Evolutionary conservation across 768 basidiomycete species (phyloP).

Genomic region (Ramaria sp.): DNA sequence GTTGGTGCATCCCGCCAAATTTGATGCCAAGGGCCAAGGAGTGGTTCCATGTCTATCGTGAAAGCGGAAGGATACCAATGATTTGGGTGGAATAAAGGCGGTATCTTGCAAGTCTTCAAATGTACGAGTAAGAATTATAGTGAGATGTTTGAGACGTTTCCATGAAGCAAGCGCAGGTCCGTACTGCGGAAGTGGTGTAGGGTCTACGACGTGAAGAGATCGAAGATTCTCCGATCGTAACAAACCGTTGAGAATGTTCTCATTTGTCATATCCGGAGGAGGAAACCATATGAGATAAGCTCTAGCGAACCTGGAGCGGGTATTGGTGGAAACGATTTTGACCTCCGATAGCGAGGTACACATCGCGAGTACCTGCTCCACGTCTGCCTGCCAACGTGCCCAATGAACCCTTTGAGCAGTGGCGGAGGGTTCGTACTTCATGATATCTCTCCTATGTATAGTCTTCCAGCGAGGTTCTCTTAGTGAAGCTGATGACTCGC

Average conservation of each 20-base stretch:
- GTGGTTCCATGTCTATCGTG: slow-evolving; percentile 2
- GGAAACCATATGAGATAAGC: slow-evolving; percentile 9
- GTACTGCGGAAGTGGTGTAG: slow-evolving; percentile 12
- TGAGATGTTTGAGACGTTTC: slow-evolving; percentile 4
- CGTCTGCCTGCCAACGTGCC: slow-evolving; percentile 11
- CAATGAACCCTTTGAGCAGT: slow-evolving; percentile 13
- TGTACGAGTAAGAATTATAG: slow-evolving; percentile 7
- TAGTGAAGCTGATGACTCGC: background rate
- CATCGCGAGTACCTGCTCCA: slow-evolving; percentile 8
- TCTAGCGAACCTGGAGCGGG: background rate
- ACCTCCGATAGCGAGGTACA: slow-evolving; percentile 11
- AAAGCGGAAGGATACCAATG: slow-evolving; percentile 9
- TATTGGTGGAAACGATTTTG: slow-evolving; percentile 9
- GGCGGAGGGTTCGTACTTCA: slow-evolving; percentile 10
- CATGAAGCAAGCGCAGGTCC: slow-evolving; percentile 12
- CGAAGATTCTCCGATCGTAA: slow-evolving; percentile 11
- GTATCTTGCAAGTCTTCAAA: slow-evolving; percentile 11
- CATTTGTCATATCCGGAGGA: slow-evolving; percentile 8
- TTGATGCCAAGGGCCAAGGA: slow-evolving; percentile 13
- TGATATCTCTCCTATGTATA: background rate
- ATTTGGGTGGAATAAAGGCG: slow-evolving; percentile 11
- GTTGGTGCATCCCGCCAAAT: slow-evolving; percentile 12
- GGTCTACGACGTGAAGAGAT: slow-evolving; percentile 11
- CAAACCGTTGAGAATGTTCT: slow-evolving; percentile 12
- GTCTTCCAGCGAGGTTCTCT: background rate